Evolutionary conservation across 129 eudicot species (phyloP).

Genomic region (Chrysanthemum makinoi): DNA sequence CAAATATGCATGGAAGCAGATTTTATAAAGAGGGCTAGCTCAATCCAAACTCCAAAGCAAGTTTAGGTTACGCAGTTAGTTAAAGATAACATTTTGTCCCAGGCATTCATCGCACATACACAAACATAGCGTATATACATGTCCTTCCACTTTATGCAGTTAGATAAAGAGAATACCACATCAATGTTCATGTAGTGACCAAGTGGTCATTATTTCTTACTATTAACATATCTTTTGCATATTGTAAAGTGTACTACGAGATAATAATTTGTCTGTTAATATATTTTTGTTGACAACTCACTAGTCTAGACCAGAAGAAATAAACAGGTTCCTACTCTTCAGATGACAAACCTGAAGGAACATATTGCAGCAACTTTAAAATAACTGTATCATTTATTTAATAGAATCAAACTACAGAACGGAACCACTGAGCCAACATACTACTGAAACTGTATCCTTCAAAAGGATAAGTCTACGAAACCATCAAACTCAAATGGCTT

Average conservation of each 20-base stretch:
- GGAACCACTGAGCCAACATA: not conserved
- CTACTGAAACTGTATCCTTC: not conserved
- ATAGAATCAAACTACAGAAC: no score
- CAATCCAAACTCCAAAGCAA: not conserved
- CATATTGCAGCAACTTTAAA: no score
- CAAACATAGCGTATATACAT: not conserved
- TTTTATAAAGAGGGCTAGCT: not conserved
- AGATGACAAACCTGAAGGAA: no score
- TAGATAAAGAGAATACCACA: not conserved
- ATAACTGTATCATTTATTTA: no score
- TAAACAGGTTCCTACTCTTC: no score
- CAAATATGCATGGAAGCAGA: not conserved
- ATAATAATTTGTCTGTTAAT: no score
- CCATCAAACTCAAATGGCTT: not conserved
- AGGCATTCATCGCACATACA: conserved; percentile 7
- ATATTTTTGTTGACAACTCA: no score
- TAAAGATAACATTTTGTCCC: not conserved
- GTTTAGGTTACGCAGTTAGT: not conserved
- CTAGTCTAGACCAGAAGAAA: no score
- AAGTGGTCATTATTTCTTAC: not conserved
- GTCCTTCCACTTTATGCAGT: not conserved
- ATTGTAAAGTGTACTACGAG: no score
- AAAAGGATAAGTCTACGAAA: not conserved
- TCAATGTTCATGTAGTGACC: not conserved
- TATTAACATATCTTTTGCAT: no score